These are phyloP conservation scores for Collybia mongolica DNA, from an alignment of 768 basidiomycete genomes.

Conservation along the genomic window DNA sequence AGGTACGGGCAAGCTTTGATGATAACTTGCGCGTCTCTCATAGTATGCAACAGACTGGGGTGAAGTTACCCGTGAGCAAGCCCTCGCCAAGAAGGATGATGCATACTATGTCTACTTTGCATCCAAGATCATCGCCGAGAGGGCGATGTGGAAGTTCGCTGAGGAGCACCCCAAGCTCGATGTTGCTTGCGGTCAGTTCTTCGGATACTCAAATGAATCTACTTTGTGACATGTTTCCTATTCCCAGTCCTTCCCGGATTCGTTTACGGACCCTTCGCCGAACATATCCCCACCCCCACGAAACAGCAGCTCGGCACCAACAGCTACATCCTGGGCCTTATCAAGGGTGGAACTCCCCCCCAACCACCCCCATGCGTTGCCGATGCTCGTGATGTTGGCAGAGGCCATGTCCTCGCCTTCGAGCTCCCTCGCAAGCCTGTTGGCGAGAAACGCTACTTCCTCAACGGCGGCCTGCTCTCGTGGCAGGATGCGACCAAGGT, in stretches of 20 bases:
- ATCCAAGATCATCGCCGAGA: slow-evolving; percentile 40
- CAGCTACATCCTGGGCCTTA: slow-evolving; percentile 23
- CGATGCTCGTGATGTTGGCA: slow-evolving; percentile 36
- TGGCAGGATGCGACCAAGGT: slow-evolving; percentile 26
- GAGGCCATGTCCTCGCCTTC: slow-evolving; percentile 30
- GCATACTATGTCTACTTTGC: slow-evolving; percentile 36
- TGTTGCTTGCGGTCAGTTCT: slow-evolving; percentile 33
- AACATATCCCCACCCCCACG: slow-evolving; percentile 26
- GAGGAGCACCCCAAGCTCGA: slow-evolving; percentile 35
- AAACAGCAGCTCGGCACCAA: slow-evolving; percentile 26
- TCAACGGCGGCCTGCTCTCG: slow-evolving; percentile 23
- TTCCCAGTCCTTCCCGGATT: slow-evolving; percentile 33
- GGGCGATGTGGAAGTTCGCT: slow-evolving; percentile 40
- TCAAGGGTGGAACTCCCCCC: slow-evolving; percentile 21
- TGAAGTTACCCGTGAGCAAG: slow-evolving; percentile 27
- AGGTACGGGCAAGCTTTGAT: slow-evolving; percentile 7
- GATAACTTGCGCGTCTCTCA: background rate
- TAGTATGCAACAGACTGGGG: slow-evolving; percentile 30
- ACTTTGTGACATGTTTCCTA: background rate
- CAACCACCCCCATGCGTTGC: slow-evolving; percentile 26
- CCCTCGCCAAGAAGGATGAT: slow-evolving; percentile 21
- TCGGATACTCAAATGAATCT: background rate
- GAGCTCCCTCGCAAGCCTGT: slow-evolving; percentile 19
- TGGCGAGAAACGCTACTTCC: slow-evolving; percentile 27
- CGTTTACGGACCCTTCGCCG: slow-evolving; percentile 35